Percentiles rank a stretch among this genome's conserved stretches.
Conservation (phyloP, 2,329 filamentous ascomycete species). For the Microsporum ferrugineum region DNA sequence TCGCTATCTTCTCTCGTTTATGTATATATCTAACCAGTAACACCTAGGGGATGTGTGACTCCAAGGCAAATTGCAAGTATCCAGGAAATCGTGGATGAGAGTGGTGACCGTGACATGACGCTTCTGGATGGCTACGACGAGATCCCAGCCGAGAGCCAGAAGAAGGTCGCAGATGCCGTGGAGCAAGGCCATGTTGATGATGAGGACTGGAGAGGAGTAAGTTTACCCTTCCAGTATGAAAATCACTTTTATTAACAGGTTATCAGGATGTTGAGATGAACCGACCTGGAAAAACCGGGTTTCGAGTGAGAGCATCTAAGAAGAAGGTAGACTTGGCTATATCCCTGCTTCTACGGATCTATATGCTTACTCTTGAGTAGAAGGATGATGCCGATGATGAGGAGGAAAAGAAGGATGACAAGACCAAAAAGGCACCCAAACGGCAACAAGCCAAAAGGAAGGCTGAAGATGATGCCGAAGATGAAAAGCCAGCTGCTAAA, state of each 20-base stretch:
- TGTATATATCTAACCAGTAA: background rate
- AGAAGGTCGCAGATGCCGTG: conserved; percentile 62
- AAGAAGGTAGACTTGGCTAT: conserved; percentile 16
- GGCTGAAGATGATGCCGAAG: conserved; percentile 10
- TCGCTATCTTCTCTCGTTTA: background rate
- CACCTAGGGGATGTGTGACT: conserved; percentile 71
- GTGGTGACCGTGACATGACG: conserved; percentile 47
- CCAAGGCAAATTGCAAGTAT: conserved; percentile 59
- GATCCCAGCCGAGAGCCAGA: conserved; percentile 54
- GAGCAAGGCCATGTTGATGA: conserved; percentile 69
- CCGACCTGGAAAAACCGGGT: conserved; percentile 53
- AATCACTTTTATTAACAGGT: conserved; percentile 9
- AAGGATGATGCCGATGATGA: conserved; percentile 3
- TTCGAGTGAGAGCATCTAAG: conserved; percentile 38
- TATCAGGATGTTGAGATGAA: conserved; percentile 63
- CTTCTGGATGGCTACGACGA: conserved; percentile 74
- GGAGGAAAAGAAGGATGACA: conserved; percentile 20
- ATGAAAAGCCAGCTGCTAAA: conserved; percentile 13
- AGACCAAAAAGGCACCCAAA: conserved; percentile 25
- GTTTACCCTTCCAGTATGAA: conserved; percentile 22
- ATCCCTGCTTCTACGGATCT: background rate
- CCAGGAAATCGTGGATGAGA: conserved; percentile 40
- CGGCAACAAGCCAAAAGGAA: conserved; percentile 26
- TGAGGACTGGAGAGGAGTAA: conserved; percentile 79
- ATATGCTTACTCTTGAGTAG: background rate